Conservation (phyloP, 495 filamentous ascomycete species). For the Coniosporium apollinis region DNA sequence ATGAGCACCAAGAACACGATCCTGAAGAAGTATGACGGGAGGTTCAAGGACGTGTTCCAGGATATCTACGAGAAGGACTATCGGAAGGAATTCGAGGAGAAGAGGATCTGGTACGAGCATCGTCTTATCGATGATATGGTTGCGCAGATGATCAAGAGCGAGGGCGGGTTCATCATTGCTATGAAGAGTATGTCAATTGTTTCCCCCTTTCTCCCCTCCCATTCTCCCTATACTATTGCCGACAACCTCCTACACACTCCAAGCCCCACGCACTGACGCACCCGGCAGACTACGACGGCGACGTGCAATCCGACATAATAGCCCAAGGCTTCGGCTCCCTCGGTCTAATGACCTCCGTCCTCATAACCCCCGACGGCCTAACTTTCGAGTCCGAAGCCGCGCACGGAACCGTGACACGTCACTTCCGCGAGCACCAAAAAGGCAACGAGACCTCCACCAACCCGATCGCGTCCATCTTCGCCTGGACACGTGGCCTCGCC, state of each 20-base stretch:
- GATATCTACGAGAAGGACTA: constrained; percentile 82
- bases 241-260: constrained; percentile 9
- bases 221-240: constrained; percentile 1
- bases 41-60: constrained; percentile 99
- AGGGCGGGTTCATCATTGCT: constrained; percentile 89
- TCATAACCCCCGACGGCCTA: constrained; percentile 87
- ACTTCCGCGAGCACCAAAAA: constrained; percentile 98
- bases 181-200: constrained; percentile 61
- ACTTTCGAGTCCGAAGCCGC: constrained; percentile 96
- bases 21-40: constrained; percentile 93
- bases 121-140: constrained; percentile 99
- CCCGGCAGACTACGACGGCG: constrained; percentile 79
- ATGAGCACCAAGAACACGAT: constrained; percentile 99
- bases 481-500: constrained; percentile 90
- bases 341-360: constrained; percentile 93
- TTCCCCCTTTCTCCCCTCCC: background rate
- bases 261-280: too few relatives aligned
- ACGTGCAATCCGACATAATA: constrained; percentile 95
- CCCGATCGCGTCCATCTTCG: constrained; percentile 96
- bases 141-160: constrained; percentile 98
- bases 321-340: constrained; percentile 97
- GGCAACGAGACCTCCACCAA: constrained; percentile 94
- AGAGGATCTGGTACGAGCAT: constrained; percentile 97
- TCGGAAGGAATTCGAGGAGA: constrained; percentile 72
- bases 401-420: constrained; percentile 93